These are phyloP conservation scores for Colletotrichum incanum DNA, from an alignment of 2,329 filamentous ascomycete genomes.

Conservation along the genomic window DNA sequence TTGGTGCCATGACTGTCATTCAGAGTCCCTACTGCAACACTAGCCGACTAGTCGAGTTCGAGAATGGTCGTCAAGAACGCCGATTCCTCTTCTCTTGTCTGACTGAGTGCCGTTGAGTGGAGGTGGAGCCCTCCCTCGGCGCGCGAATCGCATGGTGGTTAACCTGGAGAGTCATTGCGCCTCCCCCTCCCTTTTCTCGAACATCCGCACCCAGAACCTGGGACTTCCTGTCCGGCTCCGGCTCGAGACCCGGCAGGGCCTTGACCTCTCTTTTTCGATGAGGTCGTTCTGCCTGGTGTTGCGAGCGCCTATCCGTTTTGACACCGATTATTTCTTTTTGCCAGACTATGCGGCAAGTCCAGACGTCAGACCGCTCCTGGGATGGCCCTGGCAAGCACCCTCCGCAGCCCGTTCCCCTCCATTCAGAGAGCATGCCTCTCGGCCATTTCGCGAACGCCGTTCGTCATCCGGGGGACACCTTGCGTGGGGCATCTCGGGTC, in stretches of 20 bases:
- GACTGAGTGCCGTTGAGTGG: slow-evolving; percentile 22
- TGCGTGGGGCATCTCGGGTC: slow-evolving; percentile 37
- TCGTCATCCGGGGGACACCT: slow-evolving; percentile 36
- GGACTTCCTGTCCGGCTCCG: slow-evolving; percentile 33
- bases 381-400: slow-evolving; percentile 24
- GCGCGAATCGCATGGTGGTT: slow-evolving; percentile 42
- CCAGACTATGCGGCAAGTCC: neutral
- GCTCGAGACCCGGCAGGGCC: slow-evolving; percentile 23
- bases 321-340: neutral
- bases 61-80: slow-evolving; percentile 17
- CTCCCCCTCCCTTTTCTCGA: slow-evolving; percentile 44
- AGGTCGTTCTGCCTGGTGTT: neutral
- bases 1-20: slow-evolving; percentile 17
- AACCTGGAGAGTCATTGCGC: slow-evolving; percentile 48
- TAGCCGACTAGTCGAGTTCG: slow-evolving; percentile 28
- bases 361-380: slow-evolving; percentile 22
- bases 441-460: slow-evolving; percentile 30
- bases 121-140: slow-evolving; percentile 14
- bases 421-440: slow-evolving; percentile 1
- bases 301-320: neutral
- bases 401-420: slow-evolving; percentile 17
- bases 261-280: slow-evolving; percentile 5
- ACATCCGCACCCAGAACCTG: slow-evolving; percentile 2
- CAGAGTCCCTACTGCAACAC: slow-evolving; percentile 24
- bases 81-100: slow-evolving; percentile 6